Evolutionary conservation across 257 asterid species (phyloP), one percentile per base, ranked within the genome.

Genomic region (Penstemon newberryi): DNA sequence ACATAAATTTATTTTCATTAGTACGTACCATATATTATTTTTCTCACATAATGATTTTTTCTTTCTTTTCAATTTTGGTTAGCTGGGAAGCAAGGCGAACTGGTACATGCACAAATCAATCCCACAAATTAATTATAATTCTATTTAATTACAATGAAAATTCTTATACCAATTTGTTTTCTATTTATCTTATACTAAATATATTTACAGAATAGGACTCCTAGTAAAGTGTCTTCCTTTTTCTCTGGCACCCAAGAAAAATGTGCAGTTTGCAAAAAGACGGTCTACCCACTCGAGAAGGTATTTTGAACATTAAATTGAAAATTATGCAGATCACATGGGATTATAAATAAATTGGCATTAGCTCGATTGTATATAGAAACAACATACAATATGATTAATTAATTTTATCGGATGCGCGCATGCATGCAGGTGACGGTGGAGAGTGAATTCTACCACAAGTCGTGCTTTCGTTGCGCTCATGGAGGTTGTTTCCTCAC

Each of bases 161-260:
- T 69, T 70, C 18, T 12, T 4, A 4, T 10, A 47, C 2, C 9
- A 38, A n/a, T n/a, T 40, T 15, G 3, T 39, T 52, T 54, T 25
- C 4, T 54, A 15, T 46, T 5, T 42, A 52, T 5, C 33, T 1
- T 25, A 25, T 25, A 25, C 33, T 25, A 53, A 4, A 39, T 75
- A 6, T 63, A 37, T 67, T 44, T 58, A 42, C 87, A 92, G 98
- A 70, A 62, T 39, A 92, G 75, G 82, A 70, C 87, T 9, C 92
- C 98, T 41, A 90, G 89, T 77, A 89, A 84, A 82, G 82, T 84
- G 3, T 89, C 96, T 3, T 65, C 86, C 49, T 54, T 85, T 72
- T 92, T 92, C 83, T 92, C 96, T 66, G 98, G 98, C 73, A 91
- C 97, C 12, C 85, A 78, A 70, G 97, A 91, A 37, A 91, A 89